A percentile compares a stretch with the other conserved stretches of the same genome.
Evolutionary conservation across 148 eudicot genomes (phyloP).

Genomic region (Fagopyrum tataricum): DNA sequence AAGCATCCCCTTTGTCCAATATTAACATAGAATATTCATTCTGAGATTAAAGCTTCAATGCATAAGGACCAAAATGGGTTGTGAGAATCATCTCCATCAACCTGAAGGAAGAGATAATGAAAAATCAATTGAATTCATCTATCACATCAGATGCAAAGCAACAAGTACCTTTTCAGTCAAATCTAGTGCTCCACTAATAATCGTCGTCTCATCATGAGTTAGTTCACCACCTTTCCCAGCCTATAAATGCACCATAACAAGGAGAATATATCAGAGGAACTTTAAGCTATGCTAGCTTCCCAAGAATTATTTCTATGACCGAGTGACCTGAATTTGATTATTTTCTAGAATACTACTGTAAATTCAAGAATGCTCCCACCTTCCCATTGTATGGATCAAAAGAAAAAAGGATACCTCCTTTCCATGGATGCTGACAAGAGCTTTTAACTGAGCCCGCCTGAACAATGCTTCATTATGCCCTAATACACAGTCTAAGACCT

Average conservation of each 20-base stretch:
- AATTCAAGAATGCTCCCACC: background rate
- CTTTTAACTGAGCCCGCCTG: constrained; percentile 56
- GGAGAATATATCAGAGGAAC: background rate
- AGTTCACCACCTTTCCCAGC: constrained; percentile 52
- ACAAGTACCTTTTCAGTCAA: constrained; percentile 39
- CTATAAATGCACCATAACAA: constrained; percentile 16
- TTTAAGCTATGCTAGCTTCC: background rate
- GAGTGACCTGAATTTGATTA: background rate
- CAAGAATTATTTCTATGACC: background rate
- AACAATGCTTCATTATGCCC: constrained; percentile 47
- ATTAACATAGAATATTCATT: background rate
- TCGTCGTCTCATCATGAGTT: constrained; percentile 42
- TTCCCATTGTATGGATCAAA: background rate
- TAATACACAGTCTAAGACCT: constrained; percentile 49
- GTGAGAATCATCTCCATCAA: background rate
- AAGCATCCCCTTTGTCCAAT: background rate
- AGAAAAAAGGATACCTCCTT: constrained; percentile 27
- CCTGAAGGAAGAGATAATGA: constrained; percentile 4
- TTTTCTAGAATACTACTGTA: background rate
- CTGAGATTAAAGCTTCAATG: background rate
- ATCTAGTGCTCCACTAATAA: constrained; percentile 48
- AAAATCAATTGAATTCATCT: constrained; percentile 1
- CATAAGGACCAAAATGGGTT: background rate
- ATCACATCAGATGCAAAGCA: background rate
- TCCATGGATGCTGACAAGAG: constrained; percentile 56